Conservation (phyloP, 1,139 yeast genomes). For the Pichia terricola region DNA sequence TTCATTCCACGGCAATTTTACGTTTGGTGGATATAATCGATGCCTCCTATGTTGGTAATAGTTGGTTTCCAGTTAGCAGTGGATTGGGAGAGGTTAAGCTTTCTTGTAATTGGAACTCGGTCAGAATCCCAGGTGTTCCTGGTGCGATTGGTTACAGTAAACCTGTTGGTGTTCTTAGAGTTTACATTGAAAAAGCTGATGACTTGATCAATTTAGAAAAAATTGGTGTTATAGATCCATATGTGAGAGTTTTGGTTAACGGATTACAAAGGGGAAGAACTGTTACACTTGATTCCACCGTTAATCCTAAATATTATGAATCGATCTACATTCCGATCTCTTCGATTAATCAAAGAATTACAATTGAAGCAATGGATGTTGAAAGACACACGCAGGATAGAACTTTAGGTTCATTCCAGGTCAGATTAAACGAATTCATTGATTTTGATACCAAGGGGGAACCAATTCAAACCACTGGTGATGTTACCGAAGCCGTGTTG, state of each 20-base stretch:
- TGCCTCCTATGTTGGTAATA: slow-evolving; percentile 65
- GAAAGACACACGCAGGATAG: slow-evolving; percentile 72
- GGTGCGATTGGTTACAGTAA: slow-evolving; percentile 78
- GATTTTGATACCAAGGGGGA: slow-evolving; percentile 57
- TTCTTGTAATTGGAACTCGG: slow-evolving; percentile 78
- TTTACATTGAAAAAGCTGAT: slow-evolving; percentile 60
- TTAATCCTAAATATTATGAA: slow-evolving; percentile 82
- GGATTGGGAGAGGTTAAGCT: slow-evolving; percentile 66
- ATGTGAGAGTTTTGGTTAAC: slow-evolving; percentile 68
- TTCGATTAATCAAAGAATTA: slow-evolving; percentile 69
- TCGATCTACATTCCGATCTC: slow-evolving; percentile 72
- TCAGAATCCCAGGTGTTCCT: slow-evolving; percentile 47
- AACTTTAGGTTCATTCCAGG: slow-evolving; percentile 72
- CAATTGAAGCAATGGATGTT: slow-evolving; percentile 87
- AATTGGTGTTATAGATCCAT: slow-evolving; percentile 89
- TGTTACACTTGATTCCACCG: slow-evolving; percentile 52
- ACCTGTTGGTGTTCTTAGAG: slow-evolving; percentile 86
- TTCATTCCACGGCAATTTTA: slow-evolving; percentile 54
- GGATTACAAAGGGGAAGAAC: slow-evolving; percentile 76
- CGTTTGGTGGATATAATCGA: slow-evolving; percentile 65
- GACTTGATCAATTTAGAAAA: slow-evolving; percentile 77
- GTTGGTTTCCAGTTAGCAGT: slow-evolving; percentile 60
- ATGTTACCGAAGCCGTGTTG: slow-evolving; percentile 50
- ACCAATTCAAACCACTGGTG: slow-evolving; percentile 52
- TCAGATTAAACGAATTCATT: slow-evolving; percentile 59